Evolutionary conservation across 2,329 filamentous ascomycete genomes (phyloP).

Genomic region (Claviceps spartinae): DNA sequence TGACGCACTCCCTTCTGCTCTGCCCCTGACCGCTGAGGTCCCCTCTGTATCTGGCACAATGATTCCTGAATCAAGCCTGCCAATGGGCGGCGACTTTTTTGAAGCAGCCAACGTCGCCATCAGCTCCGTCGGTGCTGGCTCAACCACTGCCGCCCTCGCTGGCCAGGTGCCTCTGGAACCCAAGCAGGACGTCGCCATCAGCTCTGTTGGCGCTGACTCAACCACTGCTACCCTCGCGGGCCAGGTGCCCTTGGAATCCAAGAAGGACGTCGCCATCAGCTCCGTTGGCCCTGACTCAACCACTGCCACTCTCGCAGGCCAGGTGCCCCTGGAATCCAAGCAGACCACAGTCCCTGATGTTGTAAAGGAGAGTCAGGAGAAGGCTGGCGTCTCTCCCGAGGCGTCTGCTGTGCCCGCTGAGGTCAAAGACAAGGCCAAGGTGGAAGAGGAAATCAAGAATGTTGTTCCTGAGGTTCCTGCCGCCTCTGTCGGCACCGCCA

Average conservation of each 20-base stretch:
- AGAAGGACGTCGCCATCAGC: conserved; percentile 11
- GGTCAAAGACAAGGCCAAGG: conserved; percentile 55
- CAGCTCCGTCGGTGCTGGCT: conserved; percentile 24
- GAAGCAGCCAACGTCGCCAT: conserved; percentile 25
- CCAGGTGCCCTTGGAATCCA: conserved; percentile 49
- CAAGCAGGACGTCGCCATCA: conserved; percentile 13
- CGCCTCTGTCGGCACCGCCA: conserved; percentile 42
- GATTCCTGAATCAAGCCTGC: conserved; percentile 74
- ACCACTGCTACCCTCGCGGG: conserved; percentile 59
- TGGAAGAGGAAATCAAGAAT: conserved; percentile 57
- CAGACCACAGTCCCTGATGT: conserved; percentile 21
- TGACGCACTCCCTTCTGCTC: conserved; percentile 43
- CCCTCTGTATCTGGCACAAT: conserved; percentile 46
- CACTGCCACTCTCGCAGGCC: conserved; percentile 54
- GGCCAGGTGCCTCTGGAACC: conserved; percentile 53
- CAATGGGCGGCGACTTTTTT: conserved; percentile 32
- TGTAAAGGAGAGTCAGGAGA: conserved; percentile 59
- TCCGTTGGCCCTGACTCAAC: conserved; percentile 38
- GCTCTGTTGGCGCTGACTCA: conserved; percentile 29
- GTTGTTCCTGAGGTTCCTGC: conserved; percentile 49
- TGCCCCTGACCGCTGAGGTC: conserved; percentile 24
- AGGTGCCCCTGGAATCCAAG: conserved; percentile 49
- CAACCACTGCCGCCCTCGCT: conserved; percentile 58
- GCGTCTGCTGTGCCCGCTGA: conserved; percentile 52
- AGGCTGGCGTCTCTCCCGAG: conserved; percentile 51